Base-by-base conservation (phyloP, 2,329 filamentous ascomycete species). In the Aspergillus jensenii region DNA sequence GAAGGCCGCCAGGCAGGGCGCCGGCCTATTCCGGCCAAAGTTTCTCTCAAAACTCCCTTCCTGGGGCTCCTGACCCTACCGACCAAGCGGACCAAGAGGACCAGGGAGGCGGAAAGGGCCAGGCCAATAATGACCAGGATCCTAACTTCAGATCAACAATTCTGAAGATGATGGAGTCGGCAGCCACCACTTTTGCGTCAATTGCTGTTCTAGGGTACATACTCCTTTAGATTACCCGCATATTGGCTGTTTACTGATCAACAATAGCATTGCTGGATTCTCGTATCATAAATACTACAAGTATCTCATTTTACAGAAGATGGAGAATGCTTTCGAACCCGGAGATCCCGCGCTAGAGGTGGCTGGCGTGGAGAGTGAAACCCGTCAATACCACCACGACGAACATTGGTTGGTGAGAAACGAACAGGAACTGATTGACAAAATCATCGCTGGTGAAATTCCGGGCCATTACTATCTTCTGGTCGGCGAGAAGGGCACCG, bases 401-500 rank as follows among this genome's bases (percentile, higher is more conserved):
- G 82, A 88, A 64, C 87, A 90, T 67, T 97, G 95, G 95, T 87
- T 98, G 50, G 76, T 84, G 62, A 87, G 93, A 27, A 86, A 89
- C 14, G 93, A 99, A 78, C 95, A 99, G 73, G 74, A 78, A 4
- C 85, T 83, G 59, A 88, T 99, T 61, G 89, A 99, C 72, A 80
- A 78, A n/a, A 97, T 99, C 63, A 84, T 99, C 23, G 78, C 83
- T 48, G 95, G 95, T 1, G 76, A 81, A 3, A 81, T 85, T 27
- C 80, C 81, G 46, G 95, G 95, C 11, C 92, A 96, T 70, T 99
- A 99, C 70, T 90, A 95, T 74, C 82, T 99, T 2, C 80, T 99
- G 2, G 87, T 98, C 47, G 95, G 95, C 45, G 95, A 98, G 71
- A 98, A 99, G 77, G 95, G 95, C 5, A 96, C 91, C 0, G 95